Base-by-base conservation (phyloP, 2,329 filamentous ascomycete species). In the Beauveria scarabaeidicola region DNA sequence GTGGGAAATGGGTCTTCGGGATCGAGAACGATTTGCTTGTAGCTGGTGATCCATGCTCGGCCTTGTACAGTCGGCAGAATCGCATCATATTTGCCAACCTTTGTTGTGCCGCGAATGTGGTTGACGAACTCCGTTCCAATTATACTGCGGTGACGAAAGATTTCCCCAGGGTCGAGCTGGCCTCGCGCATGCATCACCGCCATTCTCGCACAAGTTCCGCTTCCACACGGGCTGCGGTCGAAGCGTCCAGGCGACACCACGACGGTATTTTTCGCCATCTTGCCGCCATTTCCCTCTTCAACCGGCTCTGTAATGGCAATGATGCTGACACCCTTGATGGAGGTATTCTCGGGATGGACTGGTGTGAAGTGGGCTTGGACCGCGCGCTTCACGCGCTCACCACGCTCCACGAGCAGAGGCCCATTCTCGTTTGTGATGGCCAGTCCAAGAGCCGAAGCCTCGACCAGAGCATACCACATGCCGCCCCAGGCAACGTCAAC, bases 401-500 rank as follows among this genome's bases (percentile, higher is more conserved):
- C 77, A 8, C 77, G 21, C 29, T 75, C 71, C 11, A 79, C 67
- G 2, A 80, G 67, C 36, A 70, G 67, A 0, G 67, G 54, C 5
- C 70, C 71, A 46, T 73, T 53, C 21, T 66, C 61, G 47, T 70
- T 69, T 21, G 69, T 64, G 19, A 79, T 66, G 8, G 59, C 59
- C 6, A 78, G 59, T 0, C 73, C 73, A 2, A 77, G 61, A 0
- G 72, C 69, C 1, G 65, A 66, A 0, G 70, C 73, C 54, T 78
- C 73, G 0, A 78, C 74, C 9, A 79, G 52, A 2, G 67, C 73
- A 58, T 75, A 80, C 62, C 72, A 70, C 76, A 77, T 77, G 1
- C 77, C 77, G 7, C 77, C 77, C 67, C 73, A 79, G 15, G 74
- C 77, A 52, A 80, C 68, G 57, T 80, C 76, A 2, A 78, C 73